Percentiles rank a stretch among this genome's conserved stretches.
Evolutionary conservation across 345 rosid genomes (phyloP).

Genomic region (Trapa incisa): DNA sequence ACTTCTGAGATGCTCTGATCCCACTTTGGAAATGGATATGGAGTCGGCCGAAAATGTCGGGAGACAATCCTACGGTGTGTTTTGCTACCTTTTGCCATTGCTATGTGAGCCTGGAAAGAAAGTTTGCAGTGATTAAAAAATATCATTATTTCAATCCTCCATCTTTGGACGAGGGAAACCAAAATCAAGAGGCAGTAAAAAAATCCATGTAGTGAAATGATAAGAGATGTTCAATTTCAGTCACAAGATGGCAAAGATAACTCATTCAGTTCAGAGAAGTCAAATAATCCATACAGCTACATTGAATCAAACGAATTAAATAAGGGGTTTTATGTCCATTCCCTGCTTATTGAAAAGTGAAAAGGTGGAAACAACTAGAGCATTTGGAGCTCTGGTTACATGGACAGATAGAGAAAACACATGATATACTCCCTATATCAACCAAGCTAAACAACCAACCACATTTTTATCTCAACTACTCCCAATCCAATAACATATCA

Average conservation of each 20-base stretch:
- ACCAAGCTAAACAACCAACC: not conserved
- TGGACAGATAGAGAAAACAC: not conserved
- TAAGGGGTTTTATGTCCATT: too few relatives aligned
- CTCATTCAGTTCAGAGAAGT: too few relatives aligned
- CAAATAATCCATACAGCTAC: too few relatives aligned
- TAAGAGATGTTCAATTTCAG: not conserved
- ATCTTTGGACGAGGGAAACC: not conserved
- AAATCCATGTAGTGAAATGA: not conserved
- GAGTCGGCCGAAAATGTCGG: constrained; percentile 39
- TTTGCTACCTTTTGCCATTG: constrained; percentile 53
- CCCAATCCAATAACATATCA: not conserved
- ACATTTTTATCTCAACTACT: not conserved
- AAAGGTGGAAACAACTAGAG: not conserved
- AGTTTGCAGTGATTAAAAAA: not conserved
- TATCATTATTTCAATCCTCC: not conserved
- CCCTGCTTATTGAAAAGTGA: not conserved
- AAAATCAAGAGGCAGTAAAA: not conserved
- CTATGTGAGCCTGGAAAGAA: not conserved
- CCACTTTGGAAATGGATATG: constrained; percentile 23
- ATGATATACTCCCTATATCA: too few relatives aligned
- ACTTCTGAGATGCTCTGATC: constrained; percentile 7
- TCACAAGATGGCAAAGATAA: too few relatives aligned
- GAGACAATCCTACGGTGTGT: constrained; percentile 41
- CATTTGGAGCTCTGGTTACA: not conserved
- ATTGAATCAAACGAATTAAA: too few relatives aligned